Evolutionary conservation across 2,329 filamentous ascomycete genomes (phyloP).

Genomic region (Fusarium brachygibbosum): DNA sequence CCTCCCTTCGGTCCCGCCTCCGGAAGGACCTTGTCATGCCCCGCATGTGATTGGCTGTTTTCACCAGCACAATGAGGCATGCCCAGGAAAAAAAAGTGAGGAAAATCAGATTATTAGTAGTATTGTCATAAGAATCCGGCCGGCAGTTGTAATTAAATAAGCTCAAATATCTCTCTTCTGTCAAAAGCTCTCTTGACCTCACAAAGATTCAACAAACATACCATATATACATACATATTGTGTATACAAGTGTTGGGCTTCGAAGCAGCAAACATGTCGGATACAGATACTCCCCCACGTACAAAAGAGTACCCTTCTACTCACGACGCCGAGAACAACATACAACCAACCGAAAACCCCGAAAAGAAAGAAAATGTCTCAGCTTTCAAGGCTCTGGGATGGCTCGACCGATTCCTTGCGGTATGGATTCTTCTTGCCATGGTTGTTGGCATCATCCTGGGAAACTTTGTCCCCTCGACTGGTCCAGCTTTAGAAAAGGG

Average conservation of each 20-base stretch:
- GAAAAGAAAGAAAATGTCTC: constrained; percentile 47
- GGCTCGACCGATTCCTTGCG: constrained; percentile 74
- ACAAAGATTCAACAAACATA: too few relatives aligned
- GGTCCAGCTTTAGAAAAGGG: constrained; percentile 75
- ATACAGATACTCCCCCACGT: not conserved
- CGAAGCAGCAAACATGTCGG: not conserved
- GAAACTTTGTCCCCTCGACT: constrained; percentile 77
- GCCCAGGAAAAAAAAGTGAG: not conserved
- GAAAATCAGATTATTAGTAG: constrained; percentile 8
- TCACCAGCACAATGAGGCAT: not conserved
- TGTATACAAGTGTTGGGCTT: too few relatives aligned
- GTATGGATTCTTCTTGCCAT: constrained; percentile 85
- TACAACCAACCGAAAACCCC: not conserved
- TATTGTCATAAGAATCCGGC: not conserved
- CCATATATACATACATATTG: too few relatives aligned
- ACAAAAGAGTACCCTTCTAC: constrained; percentile 11
- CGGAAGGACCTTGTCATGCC: constrained; percentile 43
- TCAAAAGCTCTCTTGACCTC: not conserved
- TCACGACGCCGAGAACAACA: constrained; percentile 27
- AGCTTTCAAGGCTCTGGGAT: constrained; percentile 67
- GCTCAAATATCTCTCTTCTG: not conserved
- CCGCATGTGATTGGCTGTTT: constrained; percentile 37
- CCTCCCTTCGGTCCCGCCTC: constrained; percentile 8
- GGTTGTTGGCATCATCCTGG: constrained; percentile 79
- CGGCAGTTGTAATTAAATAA: not conserved